Evolutionary conservation across 1,284 basidiomycete species (phyloP).

Genomic region (Moesziomyces aphidis): DNA sequence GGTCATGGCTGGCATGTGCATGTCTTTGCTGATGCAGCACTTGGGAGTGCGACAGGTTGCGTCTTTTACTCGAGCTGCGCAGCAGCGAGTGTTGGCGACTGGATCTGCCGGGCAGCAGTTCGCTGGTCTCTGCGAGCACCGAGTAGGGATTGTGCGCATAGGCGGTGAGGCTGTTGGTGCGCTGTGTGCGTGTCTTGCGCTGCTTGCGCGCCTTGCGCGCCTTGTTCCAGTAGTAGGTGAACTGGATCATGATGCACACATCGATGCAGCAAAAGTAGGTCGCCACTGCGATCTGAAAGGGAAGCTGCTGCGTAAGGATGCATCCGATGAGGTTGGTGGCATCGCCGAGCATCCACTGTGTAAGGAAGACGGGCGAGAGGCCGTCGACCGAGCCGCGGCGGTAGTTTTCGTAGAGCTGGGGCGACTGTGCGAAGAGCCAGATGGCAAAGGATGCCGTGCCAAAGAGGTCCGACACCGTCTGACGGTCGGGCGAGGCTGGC

Average conservation of each 20-base stretch:
- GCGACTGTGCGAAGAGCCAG: slow-evolving; percentile 66
- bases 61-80: slow-evolving; percentile 19
- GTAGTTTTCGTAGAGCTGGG: slow-evolving; percentile 66
- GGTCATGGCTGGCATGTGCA: slow-evolving; percentile 3
- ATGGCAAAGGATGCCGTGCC: slow-evolving; percentile 58
- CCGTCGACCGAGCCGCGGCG: slow-evolving; percentile 57
- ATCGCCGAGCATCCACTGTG: slow-evolving; percentile 66
- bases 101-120: slow-evolving; percentile 21
- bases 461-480: slow-evolving; percentile 47
- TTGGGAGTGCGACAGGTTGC: slow-evolving; percentile 24
- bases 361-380: slow-evolving; percentile 62
- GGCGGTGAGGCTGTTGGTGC: slow-evolving; percentile 14
- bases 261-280: slow-evolving; percentile 63
- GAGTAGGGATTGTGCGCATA: slow-evolving; percentile 35
- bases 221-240: slow-evolving; percentile 45
- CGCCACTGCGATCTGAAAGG: slow-evolving; percentile 63
- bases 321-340: slow-evolving; percentile 64
- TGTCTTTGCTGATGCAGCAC: slow-evolving; percentile 6
- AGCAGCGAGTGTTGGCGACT: slow-evolving; percentile 22
- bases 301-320: slow-evolving; percentile 61
- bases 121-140: slow-evolving; percentile 36
- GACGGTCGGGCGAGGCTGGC: slow-evolving; percentile 26
- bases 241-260: slow-evolving; percentile 54
- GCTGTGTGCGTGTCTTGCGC: slow-evolving; percentile 10
- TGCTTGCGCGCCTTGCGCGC: slow-evolving; percentile 14